Evolutionary conservation across 1,139 yeast species (phyloP).

Genomic region (Yamadazyma mexicana): DNA sequence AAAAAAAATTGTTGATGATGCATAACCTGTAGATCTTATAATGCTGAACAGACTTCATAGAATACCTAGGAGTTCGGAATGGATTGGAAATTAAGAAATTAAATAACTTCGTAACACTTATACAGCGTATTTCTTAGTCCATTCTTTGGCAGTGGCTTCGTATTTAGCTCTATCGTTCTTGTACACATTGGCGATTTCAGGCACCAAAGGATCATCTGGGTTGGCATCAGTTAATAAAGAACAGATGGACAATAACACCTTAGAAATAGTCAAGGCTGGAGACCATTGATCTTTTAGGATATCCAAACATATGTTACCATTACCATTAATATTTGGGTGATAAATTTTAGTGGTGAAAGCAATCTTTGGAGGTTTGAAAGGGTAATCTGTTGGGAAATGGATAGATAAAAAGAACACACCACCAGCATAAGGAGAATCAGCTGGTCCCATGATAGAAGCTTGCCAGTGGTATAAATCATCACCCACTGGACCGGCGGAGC

Average conservation of each 20-base stretch:
- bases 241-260: conserved; percentile 84
- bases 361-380: conserved; percentile 92
- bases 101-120: too few relatives aligned
- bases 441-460: conserved; percentile 95
- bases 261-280: conserved; percentile 86
- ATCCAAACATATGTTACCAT: conserved; percentile 85
- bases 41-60: conserved; percentile 2
- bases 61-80: background rate
- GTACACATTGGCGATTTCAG: conserved; percentile 96
- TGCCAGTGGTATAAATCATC: conserved; percentile 97
- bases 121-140: conserved; percentile 98
- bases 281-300: conserved; percentile 90
- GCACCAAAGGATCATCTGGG: conserved; percentile 98
- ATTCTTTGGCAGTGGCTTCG: conserved; percentile 96
- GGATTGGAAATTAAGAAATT: background rate
- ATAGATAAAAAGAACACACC: conserved; percentile 90
- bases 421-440: conserved; percentile 91
- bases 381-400: conserved; percentile 94
- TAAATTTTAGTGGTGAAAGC: conserved; percentile 87
- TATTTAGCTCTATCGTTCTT: conserved; percentile 92
- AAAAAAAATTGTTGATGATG: conserved; percentile 2
- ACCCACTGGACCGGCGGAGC: conserved; percentile 99
- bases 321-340: conserved; percentile 88
- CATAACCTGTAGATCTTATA: conserved; percentile 3
- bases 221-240: conserved; percentile 94